These are phyloP conservation scores for Boletus pseudo-olivaceus DNA, from an alignment of 768 basidiomycete species.

Conservation along the genomic window DNA sequence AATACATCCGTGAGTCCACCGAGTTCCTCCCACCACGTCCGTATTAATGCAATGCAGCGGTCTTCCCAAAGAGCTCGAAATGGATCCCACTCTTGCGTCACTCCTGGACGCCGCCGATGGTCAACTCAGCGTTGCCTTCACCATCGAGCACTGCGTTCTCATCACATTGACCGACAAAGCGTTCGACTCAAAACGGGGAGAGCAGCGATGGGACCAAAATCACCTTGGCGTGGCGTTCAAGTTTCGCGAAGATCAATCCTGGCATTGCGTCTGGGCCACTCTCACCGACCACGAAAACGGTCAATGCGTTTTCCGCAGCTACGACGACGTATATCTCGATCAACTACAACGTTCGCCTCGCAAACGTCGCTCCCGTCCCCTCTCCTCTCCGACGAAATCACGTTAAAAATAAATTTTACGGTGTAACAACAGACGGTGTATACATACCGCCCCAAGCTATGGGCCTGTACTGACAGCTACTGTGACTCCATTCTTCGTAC, in stretches of 20 bases:
- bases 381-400: constrained; percentile 22
- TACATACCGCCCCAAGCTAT: constrained; percentile 3
- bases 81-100: constrained; percentile 39
- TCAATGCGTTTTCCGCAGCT: constrained; percentile 52
- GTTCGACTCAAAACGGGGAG: constrained; percentile 39
- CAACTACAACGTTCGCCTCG: constrained; percentile 41
- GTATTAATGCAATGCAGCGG: constrained; percentile 30
- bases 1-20: constrained; percentile 33
- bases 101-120: constrained; percentile 40
- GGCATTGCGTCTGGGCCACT: constrained; percentile 68
- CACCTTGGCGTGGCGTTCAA: constrained; percentile 49
- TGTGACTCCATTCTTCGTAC: constrained; percentile 1
- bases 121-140: constrained; percentile 33
- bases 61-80: constrained; percentile 58
- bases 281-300: constrained; percentile 50
- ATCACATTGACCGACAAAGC: constrained; percentile 58
- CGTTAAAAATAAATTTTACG: constrained; percentile 15
- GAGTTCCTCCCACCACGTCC: background rate
- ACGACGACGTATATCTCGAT: constrained; percentile 57
- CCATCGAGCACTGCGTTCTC: constrained; percentile 50
- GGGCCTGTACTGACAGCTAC: constrained; percentile 15
- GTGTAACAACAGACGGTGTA: constrained; percentile 14
- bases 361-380: constrained; percentile 28
- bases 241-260: constrained; percentile 44
- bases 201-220: constrained; percentile 35